These are phyloP conservation scores for Russula olivacea DNA, from an alignment of 768 basidiomycete genomes.

Conservation along the genomic window DNA sequence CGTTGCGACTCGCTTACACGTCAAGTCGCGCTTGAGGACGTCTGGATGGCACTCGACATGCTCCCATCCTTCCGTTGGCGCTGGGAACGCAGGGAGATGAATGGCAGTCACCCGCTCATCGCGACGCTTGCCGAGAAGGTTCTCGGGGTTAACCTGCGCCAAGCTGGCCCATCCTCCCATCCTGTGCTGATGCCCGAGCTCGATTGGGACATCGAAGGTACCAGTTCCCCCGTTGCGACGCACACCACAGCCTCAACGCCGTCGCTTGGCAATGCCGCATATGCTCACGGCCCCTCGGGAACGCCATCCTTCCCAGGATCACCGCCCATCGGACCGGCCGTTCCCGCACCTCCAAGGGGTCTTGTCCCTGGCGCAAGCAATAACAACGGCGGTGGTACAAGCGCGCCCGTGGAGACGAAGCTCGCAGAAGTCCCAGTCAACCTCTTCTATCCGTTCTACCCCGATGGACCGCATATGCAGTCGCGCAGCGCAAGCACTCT, in stretches of 20 bases:
- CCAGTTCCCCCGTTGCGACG: slow-evolving; percentile 12
- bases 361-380: slow-evolving; percentile 8
- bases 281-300: slow-evolving; percentile 26
- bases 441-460: slow-evolving; percentile 75
- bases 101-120: slow-evolving; percentile 79
- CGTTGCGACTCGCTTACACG: slow-evolving; percentile 60
- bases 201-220: slow-evolving; percentile 41
- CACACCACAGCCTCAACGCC: slow-evolving; percentile 23
- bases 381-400: neutral
- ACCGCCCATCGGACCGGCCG: slow-evolving; percentile 22
- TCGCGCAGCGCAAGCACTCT: slow-evolving; percentile 23
- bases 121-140: slow-evolving; percentile 77
- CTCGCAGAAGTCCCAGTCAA: slow-evolving; percentile 64
- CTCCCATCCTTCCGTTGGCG: slow-evolving; percentile 87
- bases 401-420: slow-evolving; percentile 25
- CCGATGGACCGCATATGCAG: slow-evolving; percentile 40
- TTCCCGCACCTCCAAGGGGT: neutral
- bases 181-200: slow-evolving; percentile 39
- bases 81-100: slow-evolving; percentile 80
- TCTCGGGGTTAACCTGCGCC: slow-evolving; percentile 65
- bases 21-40: slow-evolving; percentile 68
- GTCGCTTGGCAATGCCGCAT: slow-evolving; percentile 33
- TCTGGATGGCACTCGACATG: slow-evolving; percentile 85
- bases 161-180: slow-evolving; percentile 40
- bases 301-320: slow-evolving; percentile 30